Evolutionary conservation across 2,329 filamentous ascomycete genomes (phyloP).

Genomic region (Xylariaceae sp.): DNA sequence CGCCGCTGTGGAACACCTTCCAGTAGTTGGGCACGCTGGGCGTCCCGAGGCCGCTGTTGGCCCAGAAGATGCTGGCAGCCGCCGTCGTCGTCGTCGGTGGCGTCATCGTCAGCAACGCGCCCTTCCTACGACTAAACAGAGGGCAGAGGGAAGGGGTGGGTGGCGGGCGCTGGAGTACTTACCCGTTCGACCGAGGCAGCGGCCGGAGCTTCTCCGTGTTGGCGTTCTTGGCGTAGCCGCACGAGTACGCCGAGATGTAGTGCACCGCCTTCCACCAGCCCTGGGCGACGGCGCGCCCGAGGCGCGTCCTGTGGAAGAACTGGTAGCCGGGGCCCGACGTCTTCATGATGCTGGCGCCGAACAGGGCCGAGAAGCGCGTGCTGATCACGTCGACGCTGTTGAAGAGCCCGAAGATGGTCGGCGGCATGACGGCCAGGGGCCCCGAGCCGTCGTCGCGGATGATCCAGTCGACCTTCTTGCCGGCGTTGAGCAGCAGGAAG

Average conservation of each 20-base stretch:
- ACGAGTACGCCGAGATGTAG: conserved; percentile 12
- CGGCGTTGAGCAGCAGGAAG: conserved; percentile 21
- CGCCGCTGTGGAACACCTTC: conserved; percentile 22
- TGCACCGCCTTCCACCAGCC: conserved; percentile 15
- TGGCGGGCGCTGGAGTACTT: conserved; percentile 1
- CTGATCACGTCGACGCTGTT: conserved; percentile 21
- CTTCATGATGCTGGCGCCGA: conserved; percentile 25
- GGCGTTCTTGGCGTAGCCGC: conserved; percentile 16
- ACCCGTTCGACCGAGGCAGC: conserved; percentile 13
- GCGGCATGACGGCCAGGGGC: conserved; percentile 23
- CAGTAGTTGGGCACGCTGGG: conserved; percentile 27
- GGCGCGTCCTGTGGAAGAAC: conserved; percentile 18
- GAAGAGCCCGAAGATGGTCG: conserved; percentile 16
- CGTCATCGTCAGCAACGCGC: no score
- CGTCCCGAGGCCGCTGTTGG: conserved; percentile 22
- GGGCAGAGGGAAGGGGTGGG: no score
- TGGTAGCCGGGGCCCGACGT: conserved; percentile 17
- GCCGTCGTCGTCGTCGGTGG: no score
- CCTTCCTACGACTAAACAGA: no score
- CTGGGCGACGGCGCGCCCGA: conserved; percentile 11
- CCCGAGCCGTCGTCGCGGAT: conserved; percentile 25
- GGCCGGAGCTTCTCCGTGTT: conserved; percentile 16
- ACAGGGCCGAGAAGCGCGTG: conserved; percentile 16
- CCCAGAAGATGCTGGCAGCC: conserved; percentile 24
- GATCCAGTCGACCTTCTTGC: conserved; percentile 26